Base-by-base conservation (phyloP, 257 asterid genomes). In the Solanum rostratum region DNA sequence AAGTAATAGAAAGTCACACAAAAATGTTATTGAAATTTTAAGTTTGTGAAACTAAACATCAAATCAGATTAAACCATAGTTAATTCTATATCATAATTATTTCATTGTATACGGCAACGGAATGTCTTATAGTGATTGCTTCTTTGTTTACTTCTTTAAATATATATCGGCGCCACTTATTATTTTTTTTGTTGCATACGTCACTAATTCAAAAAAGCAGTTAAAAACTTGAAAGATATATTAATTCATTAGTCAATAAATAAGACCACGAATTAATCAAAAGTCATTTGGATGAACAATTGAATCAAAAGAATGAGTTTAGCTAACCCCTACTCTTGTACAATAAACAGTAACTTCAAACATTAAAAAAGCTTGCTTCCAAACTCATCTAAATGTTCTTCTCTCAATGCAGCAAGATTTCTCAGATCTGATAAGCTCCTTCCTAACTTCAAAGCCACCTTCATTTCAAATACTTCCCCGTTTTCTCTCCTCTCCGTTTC, bases 351-450 rank as follows among this genome's bases (percentile, higher is more conserved):
- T 66, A 30, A 27, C 66, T 59, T 59, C 2, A 62, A 24, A 24
- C 37, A 2, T 62, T 62, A 24, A 85, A 93, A 94, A 81, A 93
- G 94, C 89, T 90, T 93, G 97, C 96, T 93, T 9, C 90, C 98
- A 81, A 90, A 93, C 68, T 92, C 92, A 12, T 90, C 89, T 3
- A 22, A 55, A 18, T 52, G 84, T 18, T 59, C 92, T n/a, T 55
- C 85, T 29, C 65, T 83, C 12, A 3, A 79, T 1, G 91, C 74
- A 1, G 93, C 92, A 2, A 93, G 88, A 85, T 88, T 88, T 79
- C 95, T 92, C 0, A 95, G 91, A 84, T 92, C 90, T 70, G 97
- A 92, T 60, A 92, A 82, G 53, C 96, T 95, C 88, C 98, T 84
- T 16, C 98, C 97, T 30, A 93, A 86, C 84, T 91, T 91, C 90